Evolutionary conservation across 257 asterid genomes (phyloP).

Genomic region (Lycium barbarum): DNA sequence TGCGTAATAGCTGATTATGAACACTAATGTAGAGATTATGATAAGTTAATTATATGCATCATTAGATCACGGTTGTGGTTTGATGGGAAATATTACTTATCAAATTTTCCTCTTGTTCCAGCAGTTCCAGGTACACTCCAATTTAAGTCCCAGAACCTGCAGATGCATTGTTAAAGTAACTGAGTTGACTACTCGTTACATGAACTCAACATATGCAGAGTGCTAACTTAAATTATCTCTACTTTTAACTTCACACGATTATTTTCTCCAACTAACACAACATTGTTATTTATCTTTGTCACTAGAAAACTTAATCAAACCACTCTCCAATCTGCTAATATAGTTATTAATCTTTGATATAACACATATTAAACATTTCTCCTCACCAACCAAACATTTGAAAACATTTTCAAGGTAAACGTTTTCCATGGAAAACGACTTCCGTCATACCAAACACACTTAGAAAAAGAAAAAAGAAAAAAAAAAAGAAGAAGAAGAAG

Average conservation of each 20-base stretch:
- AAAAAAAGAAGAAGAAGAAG: background rate
- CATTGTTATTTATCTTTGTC: background rate
- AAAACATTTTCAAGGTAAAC: background rate
- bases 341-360: background rate
- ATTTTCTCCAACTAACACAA: background rate
- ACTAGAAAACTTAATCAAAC: background rate
- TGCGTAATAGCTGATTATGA: slow-evolving; percentile 33
- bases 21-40: background rate
- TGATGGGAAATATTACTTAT: slow-evolving; percentile 36
- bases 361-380: background rate
- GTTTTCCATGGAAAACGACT: background rate
- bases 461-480: too few relatives aligned
- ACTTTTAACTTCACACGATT: background rate
- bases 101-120: slow-evolving; percentile 58
- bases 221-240: background rate
- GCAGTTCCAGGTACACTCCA: slow-evolving; percentile 53
- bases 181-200: background rate
- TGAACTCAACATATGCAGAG: background rate
- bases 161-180: background rate
- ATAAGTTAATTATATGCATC: background rate
- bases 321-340: background rate
- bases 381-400: background rate
- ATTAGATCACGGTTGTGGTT: background rate
- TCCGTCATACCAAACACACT: background rate
- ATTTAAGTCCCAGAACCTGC: slow-evolving; percentile 57